These are phyloP conservation scores for Eucalyptus tenuipes DNA, from an alignment of 345 rosid genomes.

Conservation along the genomic window DNA sequence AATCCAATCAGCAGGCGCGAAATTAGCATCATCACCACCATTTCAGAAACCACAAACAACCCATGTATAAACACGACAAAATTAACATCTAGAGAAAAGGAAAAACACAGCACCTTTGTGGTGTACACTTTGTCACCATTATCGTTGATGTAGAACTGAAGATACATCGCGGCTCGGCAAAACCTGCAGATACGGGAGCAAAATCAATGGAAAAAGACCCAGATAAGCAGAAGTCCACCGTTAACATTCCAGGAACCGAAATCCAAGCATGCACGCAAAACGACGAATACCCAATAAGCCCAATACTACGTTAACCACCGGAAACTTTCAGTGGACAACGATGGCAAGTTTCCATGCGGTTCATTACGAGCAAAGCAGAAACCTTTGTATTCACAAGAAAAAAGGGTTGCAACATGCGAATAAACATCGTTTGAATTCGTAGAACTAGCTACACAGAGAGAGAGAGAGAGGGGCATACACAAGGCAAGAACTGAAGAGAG, in stretches of 20 bases:
- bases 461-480: neutral
- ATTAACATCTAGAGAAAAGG: neutral
- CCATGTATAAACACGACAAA: neutral
- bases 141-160: slow-evolving; percentile 11
- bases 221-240: neutral
- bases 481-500: neutral
- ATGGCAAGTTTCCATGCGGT: neutral
- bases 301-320: neutral
- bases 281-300: neutral
- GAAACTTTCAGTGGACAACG: neutral
- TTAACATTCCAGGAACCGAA: neutral
- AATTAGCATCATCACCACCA: neutral
- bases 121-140: slow-evolving; percentile 13
- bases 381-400: neutral
- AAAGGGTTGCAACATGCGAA: neutral
- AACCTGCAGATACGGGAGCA: neutral
- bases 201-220: neutral
- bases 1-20: neutral
- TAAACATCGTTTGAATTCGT: neutral
- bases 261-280: neutral
- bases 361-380: neutral
- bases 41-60: neutral
- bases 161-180: neutral
- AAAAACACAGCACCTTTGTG: slow-evolving; percentile 2
- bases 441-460: neutral